A percentile compares a stretch with the other conserved stretches of the same genome.
Evolutionary conservation across 495 filamentous ascomycete species (phyloP).

Genomic region (Penicillium robsamsonii): DNA sequence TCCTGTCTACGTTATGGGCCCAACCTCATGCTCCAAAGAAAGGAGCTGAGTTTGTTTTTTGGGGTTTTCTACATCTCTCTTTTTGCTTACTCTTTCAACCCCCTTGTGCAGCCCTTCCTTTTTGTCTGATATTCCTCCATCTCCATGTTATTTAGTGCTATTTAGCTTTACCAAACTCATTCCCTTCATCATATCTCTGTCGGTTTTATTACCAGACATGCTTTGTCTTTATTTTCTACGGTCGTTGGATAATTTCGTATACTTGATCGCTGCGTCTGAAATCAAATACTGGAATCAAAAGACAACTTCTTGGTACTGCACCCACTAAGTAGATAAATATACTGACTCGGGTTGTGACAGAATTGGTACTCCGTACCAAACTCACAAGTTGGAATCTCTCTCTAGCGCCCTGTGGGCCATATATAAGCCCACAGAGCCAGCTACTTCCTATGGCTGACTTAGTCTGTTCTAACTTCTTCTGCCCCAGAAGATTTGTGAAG

Average conservation of each 20-base stretch:
- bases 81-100: neutral
- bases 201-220: neutral
- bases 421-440: too few species aligned
- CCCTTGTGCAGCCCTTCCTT: neutral
- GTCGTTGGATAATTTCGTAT: neutral
- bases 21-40: neutral
- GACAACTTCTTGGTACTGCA: too few species aligned
- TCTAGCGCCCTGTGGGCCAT: too few species aligned
- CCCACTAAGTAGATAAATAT: too few species aligned
- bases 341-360: too few species aligned
- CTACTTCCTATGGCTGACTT: too few species aligned
- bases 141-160: neutral
- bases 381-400: too few species aligned
- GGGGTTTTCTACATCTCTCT: neutral
- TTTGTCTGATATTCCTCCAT: neutral
- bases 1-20: slow-evolving; percentile 2
- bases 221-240: neutral
- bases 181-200: neutral
- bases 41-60: neutral
- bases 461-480: too few species aligned
- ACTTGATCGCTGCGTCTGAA: too few species aligned
- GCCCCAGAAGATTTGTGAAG: too few species aligned
- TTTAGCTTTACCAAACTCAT: neutral
- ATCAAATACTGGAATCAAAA: too few species aligned
- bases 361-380: too few species aligned